Conservation (phyloP, 2,329 filamentous ascomycete genomes). For the Stemphylium vesicarium region DNA sequence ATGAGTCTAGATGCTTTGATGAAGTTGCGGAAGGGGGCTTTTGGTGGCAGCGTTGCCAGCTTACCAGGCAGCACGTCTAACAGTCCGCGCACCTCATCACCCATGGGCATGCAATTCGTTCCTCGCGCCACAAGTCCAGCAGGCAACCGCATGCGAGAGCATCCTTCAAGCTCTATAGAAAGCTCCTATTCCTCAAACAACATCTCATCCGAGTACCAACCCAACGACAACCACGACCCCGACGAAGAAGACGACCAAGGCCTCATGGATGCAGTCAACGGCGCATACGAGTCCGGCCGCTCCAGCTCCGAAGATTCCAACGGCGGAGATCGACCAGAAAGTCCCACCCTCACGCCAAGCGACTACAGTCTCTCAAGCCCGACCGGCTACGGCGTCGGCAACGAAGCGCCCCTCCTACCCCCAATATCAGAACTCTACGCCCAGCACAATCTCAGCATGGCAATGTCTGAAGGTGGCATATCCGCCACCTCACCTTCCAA, state of each 20-base stretch:
- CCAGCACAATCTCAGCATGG: conserved; percentile 22
- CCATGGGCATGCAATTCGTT: conserved; percentile 47
- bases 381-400: conserved; percentile 8
- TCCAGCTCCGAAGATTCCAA: conserved; percentile 19
- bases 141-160: conserved; percentile 38
- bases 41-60: conserved; percentile 81
- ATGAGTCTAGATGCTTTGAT: conserved; percentile 77
- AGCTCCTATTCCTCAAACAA: conserved; percentile 34
- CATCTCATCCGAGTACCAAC: conserved; percentile 22
- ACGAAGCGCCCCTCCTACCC: conserved; percentile 24
- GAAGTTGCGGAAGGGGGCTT: conserved; percentile 75
- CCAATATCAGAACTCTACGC: conserved; percentile 25
- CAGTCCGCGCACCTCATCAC: conserved; percentile 47
- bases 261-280: conserved; percentile 39
- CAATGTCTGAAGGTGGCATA: conserved; percentile 15
- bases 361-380: conserved; percentile 41
- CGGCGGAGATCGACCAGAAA: conserved; percentile 33
- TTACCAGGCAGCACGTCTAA: conserved; percentile 58
- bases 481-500: conserved; percentile 28
- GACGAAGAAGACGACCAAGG: conserved; percentile 32
- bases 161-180: conserved; percentile 30
- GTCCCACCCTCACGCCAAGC: conserved; percentile 40
- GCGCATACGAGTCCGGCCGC: conserved; percentile 27
- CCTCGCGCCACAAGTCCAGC: conserved; percentile 38
- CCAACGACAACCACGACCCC: conserved; percentile 9